Conservation (phyloP, 768 basidiomycete species). For the Lepiota venenata region DNA sequence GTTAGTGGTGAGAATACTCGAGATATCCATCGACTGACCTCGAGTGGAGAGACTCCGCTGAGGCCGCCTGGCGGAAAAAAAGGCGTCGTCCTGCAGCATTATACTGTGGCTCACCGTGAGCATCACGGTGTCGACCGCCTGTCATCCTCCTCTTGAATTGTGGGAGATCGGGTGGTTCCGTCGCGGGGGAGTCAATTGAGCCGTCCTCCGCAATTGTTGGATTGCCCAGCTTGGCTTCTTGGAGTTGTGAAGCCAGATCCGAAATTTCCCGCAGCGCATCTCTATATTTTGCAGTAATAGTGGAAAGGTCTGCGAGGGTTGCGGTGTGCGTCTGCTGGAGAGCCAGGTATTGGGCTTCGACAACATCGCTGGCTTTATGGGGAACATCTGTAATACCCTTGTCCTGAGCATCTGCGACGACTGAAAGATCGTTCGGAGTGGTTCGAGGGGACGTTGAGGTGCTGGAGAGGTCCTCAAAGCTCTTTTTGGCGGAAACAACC, state of each 20-base stretch:
- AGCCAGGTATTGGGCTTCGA: constrained; percentile 61
- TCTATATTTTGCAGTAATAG: constrained; percentile 78
- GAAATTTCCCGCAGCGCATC: constrained; percentile 90
- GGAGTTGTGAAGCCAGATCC: constrained; percentile 88
- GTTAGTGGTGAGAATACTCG: constrained; percentile 12
- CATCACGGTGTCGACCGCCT: constrained; percentile 46
- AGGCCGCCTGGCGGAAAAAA: constrained; percentile 89
- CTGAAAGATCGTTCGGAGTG: constrained; percentile 22
- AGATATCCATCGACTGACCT: constrained; percentile 43
- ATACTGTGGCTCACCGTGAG: constrained; percentile 37
- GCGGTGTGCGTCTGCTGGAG: constrained; percentile 83
- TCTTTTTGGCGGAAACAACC: constrained; percentile 67
- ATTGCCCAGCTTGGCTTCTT: constrained; percentile 75
- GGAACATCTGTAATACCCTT: constrained; percentile 12
- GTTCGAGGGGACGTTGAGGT: constrained; percentile 18
- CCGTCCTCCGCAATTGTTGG: constrained; percentile 31
- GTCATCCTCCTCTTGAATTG: constrained; percentile 52
- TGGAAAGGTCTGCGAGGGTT: constrained; percentile 75
- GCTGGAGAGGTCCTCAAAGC: constrained; percentile 48
- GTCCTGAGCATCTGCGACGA: constrained; percentile 16
- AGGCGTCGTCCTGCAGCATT: constrained; percentile 58
- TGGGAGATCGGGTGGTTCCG: constrained; percentile 39
- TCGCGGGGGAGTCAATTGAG: constrained; percentile 34
- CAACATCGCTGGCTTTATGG: constrained; percentile 29
- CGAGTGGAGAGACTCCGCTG: constrained; percentile 84